Evolutionary conservation across 345 rosid species (phyloP), one percentile per base, ranked within the genome.

Genomic region (Eutrema yunnanense): DNA sequence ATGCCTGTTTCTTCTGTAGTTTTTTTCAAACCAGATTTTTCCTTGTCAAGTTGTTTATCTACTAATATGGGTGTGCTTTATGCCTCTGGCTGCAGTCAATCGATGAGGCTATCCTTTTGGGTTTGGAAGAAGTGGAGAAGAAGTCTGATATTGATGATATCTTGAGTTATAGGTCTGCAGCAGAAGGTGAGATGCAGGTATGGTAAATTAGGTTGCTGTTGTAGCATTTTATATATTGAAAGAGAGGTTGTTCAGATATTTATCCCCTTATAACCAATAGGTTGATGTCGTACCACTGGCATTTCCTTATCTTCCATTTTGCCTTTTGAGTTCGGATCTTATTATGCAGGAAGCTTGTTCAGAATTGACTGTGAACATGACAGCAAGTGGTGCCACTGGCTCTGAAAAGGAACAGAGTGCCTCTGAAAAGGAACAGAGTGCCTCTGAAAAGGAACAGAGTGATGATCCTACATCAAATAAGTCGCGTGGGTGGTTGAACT

Each of bases 401-500:
- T 33, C 74, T 40, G 90, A 82, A 71, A 93, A 86, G 64, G 81
- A 84, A 42, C 84, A 61, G 37, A 84, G 72, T 70, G 65, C 76
- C 16, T 46, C 72, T 41, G 92, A 87, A 72, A 92, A 82, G 72
- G 82, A 85, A 47, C 84, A 68, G 53, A 86, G 78, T 72, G 65
- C 76, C 16, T 46, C 72, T 41, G 92, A 87, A 72, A 92, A 82
- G 72, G 82, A 85, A 47, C 84, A 68, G 54, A 86, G 78, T 72
- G 90, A 87, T 62, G 92, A 81, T 52, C 87, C 42, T 36, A 74
- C 75, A 44, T 80, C 78, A 12, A 83, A 82, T 77, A 84, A 81
- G 80, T 83, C 97, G 13, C 85, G 88, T 69, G 97, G 98, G 67
- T 93, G 98, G 98, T 83, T 90, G 82, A 93, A 93, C 73, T 90